Evolutionary conservation across 331 rosid species (phyloP).

Genomic region (Prunus yedoensis): DNA sequence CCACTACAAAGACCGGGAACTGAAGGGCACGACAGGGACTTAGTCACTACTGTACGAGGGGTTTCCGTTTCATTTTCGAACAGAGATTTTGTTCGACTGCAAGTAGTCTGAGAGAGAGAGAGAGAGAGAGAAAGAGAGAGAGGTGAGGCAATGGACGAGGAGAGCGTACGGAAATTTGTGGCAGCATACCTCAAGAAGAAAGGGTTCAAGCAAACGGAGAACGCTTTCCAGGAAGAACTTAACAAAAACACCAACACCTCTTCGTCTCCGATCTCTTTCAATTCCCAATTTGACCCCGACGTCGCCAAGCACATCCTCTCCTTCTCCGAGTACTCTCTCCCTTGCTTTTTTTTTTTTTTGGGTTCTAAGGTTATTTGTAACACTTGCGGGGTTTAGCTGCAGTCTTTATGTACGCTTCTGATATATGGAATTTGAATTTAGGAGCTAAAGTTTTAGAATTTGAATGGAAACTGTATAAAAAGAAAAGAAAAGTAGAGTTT

Average conservation of each 20-base stretch:
- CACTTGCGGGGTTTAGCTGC: background rate
- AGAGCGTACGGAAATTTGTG: constrained; percentile 56
- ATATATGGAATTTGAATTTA: background rate
- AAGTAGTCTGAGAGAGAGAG: background rate
- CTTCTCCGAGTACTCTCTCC: constrained; percentile 51
- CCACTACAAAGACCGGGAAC: background rate
- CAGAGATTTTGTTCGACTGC: background rate
- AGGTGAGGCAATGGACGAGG: constrained; percentile 62
- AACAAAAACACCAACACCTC: constrained; percentile 44
- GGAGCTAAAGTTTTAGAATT: background rate
- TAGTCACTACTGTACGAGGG: background rate
- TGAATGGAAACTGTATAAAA: background rate
- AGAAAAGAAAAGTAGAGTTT: background rate
- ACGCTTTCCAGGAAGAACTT: constrained; percentile 68
- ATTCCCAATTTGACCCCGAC: constrained; percentile 53
- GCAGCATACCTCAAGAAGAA: constrained; percentile 59
- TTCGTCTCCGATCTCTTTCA: constrained; percentile 36
- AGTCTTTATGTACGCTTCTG: background rate
- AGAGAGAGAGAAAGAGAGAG: too few relatives aligned
- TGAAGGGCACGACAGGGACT: background rate
- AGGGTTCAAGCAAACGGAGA: constrained; percentile 70
- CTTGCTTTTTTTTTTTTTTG: background rate
- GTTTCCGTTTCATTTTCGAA: background rate
- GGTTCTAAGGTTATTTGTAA: background rate
- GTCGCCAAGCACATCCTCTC: constrained; percentile 60